Base-by-base conservation (phyloP, 1,284 basidiomycete species). In the Ustilago bromivora region DNA sequence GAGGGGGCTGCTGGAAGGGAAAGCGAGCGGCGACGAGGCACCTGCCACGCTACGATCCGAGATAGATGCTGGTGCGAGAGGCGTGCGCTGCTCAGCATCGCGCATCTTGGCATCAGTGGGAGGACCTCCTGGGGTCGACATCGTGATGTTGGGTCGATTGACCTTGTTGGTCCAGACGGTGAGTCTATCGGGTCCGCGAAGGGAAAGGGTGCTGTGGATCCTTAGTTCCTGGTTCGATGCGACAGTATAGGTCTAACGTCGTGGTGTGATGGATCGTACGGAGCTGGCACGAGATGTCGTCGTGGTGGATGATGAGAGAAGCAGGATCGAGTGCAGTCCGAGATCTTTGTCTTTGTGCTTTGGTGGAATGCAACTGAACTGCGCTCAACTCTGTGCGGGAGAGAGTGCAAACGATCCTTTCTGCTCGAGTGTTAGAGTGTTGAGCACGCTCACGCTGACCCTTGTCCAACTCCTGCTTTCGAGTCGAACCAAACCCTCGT, bases 1-100 rank as follows among this genome's bases (percentile, higher is more conserved):
- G 46, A 72, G 76, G 3, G 83, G 83, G 56, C 83, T 84, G 59
- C 79, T 82, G 0, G 83, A 84, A 5, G 83, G 83, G 59, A 83
- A 79, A 2, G 78, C 80, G 9, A 84, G 65, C 2, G 79, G 77
- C 41, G 81, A 83, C 28, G 76, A 78, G n/a, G 76, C 72, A 13
- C 70, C 71, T 47, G 56, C 67, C 57, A 58, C 52, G 58, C 61
- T 67, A 31, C 63, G 52, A 32, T 73, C 73, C 12, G 70, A 76
- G 36, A 70, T 51, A 7, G 74, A 60, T 31, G 70, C 75, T 34
- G 75, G 75, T 11, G 75, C 70, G 23, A 77, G 70, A 36, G 75
- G 75, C 15, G 66, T 73, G 40, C 75, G 75, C 65, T 67, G 63
- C 12, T 77, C 75, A 31, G 60, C 70, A 34, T 77, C 75, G 54